A percentile compares a stretch with the other conserved stretches of the same genome.
phyloP scores from a whole-genome alignment of 139 green algal species.

The Ettlia oleoabundans region DNA sequence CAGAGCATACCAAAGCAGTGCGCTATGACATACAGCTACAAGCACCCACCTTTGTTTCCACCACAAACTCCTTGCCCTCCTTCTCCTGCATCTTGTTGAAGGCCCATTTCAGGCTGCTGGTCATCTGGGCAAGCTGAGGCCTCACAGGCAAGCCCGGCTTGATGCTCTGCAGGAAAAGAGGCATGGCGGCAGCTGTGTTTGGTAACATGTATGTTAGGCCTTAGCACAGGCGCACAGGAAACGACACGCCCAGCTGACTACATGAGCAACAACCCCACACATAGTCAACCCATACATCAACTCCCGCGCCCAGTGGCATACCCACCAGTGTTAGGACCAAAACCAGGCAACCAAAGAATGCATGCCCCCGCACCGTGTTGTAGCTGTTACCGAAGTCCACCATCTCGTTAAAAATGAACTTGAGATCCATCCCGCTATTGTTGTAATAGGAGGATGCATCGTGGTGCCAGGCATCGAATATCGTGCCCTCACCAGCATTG shows the following conservation, averaged over 20 bases:
- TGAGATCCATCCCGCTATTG: slow-evolving; percentile 20
- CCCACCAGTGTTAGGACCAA: neutral
- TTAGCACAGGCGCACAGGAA: no score
- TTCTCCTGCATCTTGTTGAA: slow-evolving; percentile 49
- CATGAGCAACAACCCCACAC: no score
- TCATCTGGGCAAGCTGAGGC: slow-evolving; percentile 57
- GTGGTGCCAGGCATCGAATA: slow-evolving; percentile 75
- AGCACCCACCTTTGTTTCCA: slow-evolving; percentile 71
- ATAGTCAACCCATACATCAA: no score
- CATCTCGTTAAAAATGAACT: slow-evolving; percentile 48
- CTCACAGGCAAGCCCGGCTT: slow-evolving; percentile 49
- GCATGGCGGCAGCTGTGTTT: no score
- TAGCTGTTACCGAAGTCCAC: slow-evolving; percentile 48
- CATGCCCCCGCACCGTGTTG: slow-evolving; percentile 14
- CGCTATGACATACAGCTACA: no score
- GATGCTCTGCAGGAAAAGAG: slow-evolving; percentile 50
- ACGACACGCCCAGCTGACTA: no score
- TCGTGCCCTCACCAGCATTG: slow-evolving; percentile 54
- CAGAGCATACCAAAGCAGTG: no score
- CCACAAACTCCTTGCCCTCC: slow-evolving; percentile 54
- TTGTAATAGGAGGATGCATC: slow-evolving; percentile 64
- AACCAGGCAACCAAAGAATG: no score
- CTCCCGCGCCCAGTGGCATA: neutral
- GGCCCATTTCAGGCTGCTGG: slow-evolving; percentile 38
- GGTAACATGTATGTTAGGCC: no score